A percentile compares a stretch with the other conserved stretches of the same genome.
Evolutionary conservation across 352 stramenopile species (phyloP).

Genomic region (Phytophthora multivora): DNA sequence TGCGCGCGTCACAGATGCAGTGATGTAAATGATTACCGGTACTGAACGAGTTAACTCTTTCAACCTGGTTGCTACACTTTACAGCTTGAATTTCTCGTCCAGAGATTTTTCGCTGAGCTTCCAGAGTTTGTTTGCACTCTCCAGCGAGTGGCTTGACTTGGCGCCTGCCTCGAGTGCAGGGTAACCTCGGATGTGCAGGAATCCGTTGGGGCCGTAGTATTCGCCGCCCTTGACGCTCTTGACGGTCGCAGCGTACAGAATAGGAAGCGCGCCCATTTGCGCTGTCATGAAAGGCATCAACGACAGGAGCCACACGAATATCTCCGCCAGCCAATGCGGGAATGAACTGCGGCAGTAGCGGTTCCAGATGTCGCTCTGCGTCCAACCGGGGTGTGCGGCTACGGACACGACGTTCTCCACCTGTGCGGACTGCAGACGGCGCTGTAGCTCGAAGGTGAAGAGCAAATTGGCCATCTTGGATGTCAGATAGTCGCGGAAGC

Average conservation of each 20-base stretch:
- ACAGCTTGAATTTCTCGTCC: slow-evolving; percentile 38
- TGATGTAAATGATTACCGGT: no score
- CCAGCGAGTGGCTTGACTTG: slow-evolving; percentile 39
- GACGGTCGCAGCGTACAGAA: slow-evolving; percentile 56
- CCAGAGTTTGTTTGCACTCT: slow-evolving; percentile 50
- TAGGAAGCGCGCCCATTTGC: slow-evolving; percentile 51
- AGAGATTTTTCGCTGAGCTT: slow-evolving; percentile 51
- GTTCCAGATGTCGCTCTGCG: slow-evolving; percentile 58
- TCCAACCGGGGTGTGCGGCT: slow-evolving; percentile 54
- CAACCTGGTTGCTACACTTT: background rate
- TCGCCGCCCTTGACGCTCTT: slow-evolving; percentile 48
- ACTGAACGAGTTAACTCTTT: no score
- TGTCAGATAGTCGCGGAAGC: slow-evolving; percentile 50
- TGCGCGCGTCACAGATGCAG: slow-evolving; percentile 6
- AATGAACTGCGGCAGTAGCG: slow-evolving; percentile 48
- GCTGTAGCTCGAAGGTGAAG: slow-evolving; percentile 68
- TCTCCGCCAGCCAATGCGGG: slow-evolving; percentile 36
- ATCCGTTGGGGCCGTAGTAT: slow-evolving; percentile 58
- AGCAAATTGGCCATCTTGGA: slow-evolving; percentile 68
- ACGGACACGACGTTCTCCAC: slow-evolving; percentile 53
- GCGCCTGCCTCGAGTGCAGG: slow-evolving; percentile 45
- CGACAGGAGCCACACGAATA: slow-evolving; percentile 45
- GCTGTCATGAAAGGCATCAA: slow-evolving; percentile 50
- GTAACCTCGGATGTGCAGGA: slow-evolving; percentile 47
- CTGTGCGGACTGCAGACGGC: slow-evolving; percentile 36